Base-by-base conservation (phyloP, 2,329 filamentous ascomycete species). In the Claviceps sp. region DNA sequence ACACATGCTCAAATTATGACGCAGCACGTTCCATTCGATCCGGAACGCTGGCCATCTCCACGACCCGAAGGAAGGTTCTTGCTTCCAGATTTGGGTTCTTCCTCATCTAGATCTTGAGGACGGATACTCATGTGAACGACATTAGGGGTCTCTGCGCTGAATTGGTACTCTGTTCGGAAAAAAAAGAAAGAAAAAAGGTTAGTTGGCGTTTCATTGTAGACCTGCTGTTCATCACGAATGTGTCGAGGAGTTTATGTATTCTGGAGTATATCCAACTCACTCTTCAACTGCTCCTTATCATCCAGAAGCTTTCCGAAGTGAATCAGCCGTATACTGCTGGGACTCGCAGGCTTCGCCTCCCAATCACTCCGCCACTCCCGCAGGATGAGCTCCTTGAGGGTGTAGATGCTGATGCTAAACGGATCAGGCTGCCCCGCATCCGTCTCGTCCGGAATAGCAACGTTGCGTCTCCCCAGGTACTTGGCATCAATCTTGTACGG, bases 41-140 rank as follows among this genome's bases (percentile, higher is more conserved):
- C 65, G 48, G 71, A 67, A 24, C 70, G 64, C 54, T 61, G 65
- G 41, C 71, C 66, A 24, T 71, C 67, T 7, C 68, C 67, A 42
- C 69, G 63, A 8, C 70, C 65, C n/a, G 70, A 65, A 42, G 69
- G 63, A 41, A 68, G 61, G 56, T 62, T 65, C 61, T 70, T 72
- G 65, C 84, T 86, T 54, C 78, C 76, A 37, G 79, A 78, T 63
- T 84, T 85, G 52, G 85, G 82, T 59, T 88, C 85, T 60, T 86
- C 83, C 62, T 93, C 88, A 57, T 94, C 84, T 55, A 91, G 78
- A 63, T 95, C 88, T 63, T 89, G 85, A 2, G 89, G 89, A 60
- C 87, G 86, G 60, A 95, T 82, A 5, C 86, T 91, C 88, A 95
- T 95, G 67, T 95, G 89, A n/a, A 95, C 82, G 30, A 95, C 86